Percentiles rank a stretch among this genome's conserved stretches.
Evolutionary conservation across 2,329 filamentous ascomycete genomes (phyloP).

Genomic region (Diaporthe velutina): DNA sequence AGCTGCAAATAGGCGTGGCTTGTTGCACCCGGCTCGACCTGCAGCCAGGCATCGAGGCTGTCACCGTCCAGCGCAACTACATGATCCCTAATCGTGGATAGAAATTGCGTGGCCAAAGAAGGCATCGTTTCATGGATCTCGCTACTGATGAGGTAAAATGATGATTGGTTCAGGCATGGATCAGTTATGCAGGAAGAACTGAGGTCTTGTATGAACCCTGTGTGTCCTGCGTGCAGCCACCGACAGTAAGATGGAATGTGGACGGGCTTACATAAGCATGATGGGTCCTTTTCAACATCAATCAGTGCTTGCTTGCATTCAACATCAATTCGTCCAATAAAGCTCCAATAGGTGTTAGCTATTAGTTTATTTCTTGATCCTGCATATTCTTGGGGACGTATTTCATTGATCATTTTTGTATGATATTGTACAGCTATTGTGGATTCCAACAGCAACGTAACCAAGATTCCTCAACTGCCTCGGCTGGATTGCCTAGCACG

Average conservation of each 20-base stretch:
- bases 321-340: not conserved
- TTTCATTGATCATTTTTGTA: not conserved
- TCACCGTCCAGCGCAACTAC: constrained; percentile 74
- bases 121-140: constrained; percentile 56
- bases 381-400: not conserved
- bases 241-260: not conserved
- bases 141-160: not conserved
- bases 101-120: constrained; percentile 76
- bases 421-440: not conserved
- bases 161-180: not conserved
- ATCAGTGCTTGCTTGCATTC: not conserved
- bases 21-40: constrained; percentile 78
- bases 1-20: constrained; percentile 73
- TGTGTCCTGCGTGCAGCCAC: not conserved
- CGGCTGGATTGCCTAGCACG: not conserved
- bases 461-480: not conserved
- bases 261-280: constrained; percentile 19
- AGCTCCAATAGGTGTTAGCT: not conserved
- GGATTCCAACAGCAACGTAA: not conserved
- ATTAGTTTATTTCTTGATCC: not conserved
- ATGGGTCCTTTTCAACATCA: not conserved
- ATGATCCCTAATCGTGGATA: constrained; percentile 72
- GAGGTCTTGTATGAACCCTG: not conserved
- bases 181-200: not conserved
- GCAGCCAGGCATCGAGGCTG: constrained; percentile 76